These are phyloP conservation scores for Diaporthe capsici DNA, from an alignment of 2,329 filamentous ascomycete species.

Conservation along the genomic window DNA sequence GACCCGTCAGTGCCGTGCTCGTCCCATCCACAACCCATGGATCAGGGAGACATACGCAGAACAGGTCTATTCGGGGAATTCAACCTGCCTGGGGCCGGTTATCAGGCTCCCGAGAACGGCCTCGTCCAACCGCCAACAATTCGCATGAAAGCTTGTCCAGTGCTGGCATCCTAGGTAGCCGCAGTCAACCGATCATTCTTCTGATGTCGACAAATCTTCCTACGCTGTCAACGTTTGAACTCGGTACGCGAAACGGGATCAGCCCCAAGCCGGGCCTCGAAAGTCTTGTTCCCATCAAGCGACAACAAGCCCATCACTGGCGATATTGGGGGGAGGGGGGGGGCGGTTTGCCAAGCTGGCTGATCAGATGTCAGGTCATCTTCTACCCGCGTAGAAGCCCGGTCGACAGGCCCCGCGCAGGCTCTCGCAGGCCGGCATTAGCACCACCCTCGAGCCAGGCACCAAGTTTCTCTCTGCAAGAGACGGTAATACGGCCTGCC, in stretches of 20 bases:
- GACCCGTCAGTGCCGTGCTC: slow-evolving; percentile 26
- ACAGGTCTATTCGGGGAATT: neutral
- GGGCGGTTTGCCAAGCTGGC: neutral
- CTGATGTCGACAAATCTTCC: slow-evolving; percentile 27
- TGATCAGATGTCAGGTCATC: slow-evolving; percentile 20
- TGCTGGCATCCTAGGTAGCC: neutral
- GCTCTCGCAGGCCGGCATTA: neutral
- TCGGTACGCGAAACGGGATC: slow-evolving; percentile 26
- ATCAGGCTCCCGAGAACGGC: slow-evolving; percentile 15
- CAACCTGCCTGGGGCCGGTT: slow-evolving; percentile 11
- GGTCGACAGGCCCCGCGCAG: neutral
- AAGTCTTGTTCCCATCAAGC: slow-evolving; percentile 4
- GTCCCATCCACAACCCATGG: neutral
- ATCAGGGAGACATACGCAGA: neutral
- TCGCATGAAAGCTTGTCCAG: slow-evolving; percentile 19
- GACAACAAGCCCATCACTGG: neutral
- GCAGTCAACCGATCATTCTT: slow-evolving; percentile 25
- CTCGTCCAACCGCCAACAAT: slow-evolving; percentile 1
- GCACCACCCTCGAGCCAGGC: neutral
- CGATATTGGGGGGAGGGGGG: neutral
- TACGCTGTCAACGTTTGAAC: slow-evolving; percentile 33
- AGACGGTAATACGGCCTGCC: neutral
- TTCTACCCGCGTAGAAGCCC: neutral
- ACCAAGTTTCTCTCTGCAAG: neutral
- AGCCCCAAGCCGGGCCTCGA: slow-evolving; percentile 19